Conservation (phyloP, 306 rosid species). For the Medicago lupulina region DNA sequence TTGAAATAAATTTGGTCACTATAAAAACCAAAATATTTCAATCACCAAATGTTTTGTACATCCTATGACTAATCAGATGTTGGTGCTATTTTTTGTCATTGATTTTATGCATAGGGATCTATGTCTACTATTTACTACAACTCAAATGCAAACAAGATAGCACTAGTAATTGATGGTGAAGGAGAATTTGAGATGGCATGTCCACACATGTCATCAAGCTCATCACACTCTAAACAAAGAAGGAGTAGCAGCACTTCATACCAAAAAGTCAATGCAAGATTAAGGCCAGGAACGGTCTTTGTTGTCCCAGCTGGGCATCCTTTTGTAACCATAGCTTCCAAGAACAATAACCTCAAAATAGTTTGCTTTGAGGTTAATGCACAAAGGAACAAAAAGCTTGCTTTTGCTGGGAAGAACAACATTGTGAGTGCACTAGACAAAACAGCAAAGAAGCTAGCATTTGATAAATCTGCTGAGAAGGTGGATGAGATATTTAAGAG, state of each 20-base stretch:
- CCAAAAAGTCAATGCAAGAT: slow-evolving; percentile 35
- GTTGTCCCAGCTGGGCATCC: slow-evolving; percentile 76
- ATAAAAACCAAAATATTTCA: too few species aligned
- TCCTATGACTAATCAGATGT: too few species aligned
- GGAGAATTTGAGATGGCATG: slow-evolving; percentile 72
- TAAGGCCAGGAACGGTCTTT: slow-evolving; percentile 53
- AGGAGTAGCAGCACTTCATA: slow-evolving; percentile 43
- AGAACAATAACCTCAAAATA: slow-evolving; percentile 47
- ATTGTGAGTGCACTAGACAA: slow-evolving; percentile 57
- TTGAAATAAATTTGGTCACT: too few species aligned
- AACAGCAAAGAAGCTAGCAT: slow-evolving; percentile 59
- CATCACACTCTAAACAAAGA: not conserved
- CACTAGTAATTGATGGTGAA: slow-evolving; percentile 51
- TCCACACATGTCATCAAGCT: slow-evolving; percentile 50
- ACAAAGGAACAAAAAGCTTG: slow-evolving; percentile 47
- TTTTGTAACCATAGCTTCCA: slow-evolving; percentile 43
- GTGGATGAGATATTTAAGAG: slow-evolving; percentile 58
- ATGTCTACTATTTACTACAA: slow-evolving; percentile 57
- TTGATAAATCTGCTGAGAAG: slow-evolving; percentile 49
- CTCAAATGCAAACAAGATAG: slow-evolving; percentile 60
- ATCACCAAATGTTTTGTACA: too few species aligned
- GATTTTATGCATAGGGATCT: slow-evolving; percentile 45
- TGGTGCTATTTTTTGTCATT: not conserved
- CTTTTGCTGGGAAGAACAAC: slow-evolving; percentile 64
- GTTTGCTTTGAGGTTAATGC: slow-evolving; percentile 68